Evolutionary conservation across 352 stramenopile species (phyloP).

Genomic region (Globisporangium yorkense): DNA sequence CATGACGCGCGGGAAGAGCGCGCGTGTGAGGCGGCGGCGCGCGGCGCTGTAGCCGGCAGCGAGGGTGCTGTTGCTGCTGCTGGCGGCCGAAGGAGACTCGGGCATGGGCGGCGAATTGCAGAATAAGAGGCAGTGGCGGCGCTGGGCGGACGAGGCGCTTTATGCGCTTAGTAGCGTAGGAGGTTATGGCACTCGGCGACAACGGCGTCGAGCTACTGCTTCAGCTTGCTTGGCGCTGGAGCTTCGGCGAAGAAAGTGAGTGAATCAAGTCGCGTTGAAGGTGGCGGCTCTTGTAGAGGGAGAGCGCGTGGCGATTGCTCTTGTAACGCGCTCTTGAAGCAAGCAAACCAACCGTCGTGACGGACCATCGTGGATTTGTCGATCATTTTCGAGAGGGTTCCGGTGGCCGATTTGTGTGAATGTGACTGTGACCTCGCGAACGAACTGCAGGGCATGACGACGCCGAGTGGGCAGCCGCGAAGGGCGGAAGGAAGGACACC

Average conservation of each 20-base stretch:
- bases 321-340: too few relatives aligned
- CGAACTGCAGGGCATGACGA: background rate
- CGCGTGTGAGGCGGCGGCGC: constrained; percentile 21
- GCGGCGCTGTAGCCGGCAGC: background rate
- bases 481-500: background rate
- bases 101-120: background rate
- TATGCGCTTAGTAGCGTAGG: too few relatives aligned
- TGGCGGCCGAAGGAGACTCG: background rate
- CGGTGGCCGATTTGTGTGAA: too few relatives aligned
- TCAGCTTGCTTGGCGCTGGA: background rate
- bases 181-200: too few relatives aligned
- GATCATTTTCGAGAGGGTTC: too few relatives aligned
- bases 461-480: background rate
- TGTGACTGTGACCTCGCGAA: too few relatives aligned
- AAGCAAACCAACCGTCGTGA: too few relatives aligned
- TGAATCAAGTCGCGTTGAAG: background rate
- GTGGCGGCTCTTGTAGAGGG: too few relatives aligned
- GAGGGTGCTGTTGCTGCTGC: background rate
- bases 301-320: too few relatives aligned
- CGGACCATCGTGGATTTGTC: too few relatives aligned
- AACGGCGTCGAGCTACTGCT: background rate
- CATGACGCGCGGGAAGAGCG: constrained; percentile 57
- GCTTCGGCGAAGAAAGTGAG: background rate
- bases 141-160: background rate
- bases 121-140: background rate